Conservation (phyloP, 1,284 basidiomycete genomes). For the Inonotus obliquus region DNA sequence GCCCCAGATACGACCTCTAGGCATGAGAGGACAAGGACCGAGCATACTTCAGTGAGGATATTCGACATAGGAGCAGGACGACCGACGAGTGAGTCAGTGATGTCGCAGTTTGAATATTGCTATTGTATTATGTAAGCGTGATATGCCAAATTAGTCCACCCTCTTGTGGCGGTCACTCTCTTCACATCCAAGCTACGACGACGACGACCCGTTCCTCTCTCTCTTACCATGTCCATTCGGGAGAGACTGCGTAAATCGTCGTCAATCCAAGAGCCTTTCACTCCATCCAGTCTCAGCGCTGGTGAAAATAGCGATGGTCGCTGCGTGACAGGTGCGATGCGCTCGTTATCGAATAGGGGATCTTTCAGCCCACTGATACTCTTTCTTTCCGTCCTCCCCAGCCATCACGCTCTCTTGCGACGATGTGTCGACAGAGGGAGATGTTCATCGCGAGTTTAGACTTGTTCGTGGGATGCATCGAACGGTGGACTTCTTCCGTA, state of each 20-base stretch:
- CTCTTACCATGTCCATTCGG: slow-evolving; percentile 8
- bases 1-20: slow-evolving; percentile 6
- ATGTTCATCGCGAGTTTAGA: not conserved
- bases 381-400: not conserved
- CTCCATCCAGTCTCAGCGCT: not conserved
- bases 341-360: slow-evolving; percentile 12
- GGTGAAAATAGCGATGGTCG: not conserved
- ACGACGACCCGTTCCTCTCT: not conserved
- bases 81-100: not conserved
- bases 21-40: not conserved
- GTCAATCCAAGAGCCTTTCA: not conserved
- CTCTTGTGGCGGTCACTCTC: slow-evolving; percentile 1
- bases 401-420: slow-evolving; percentile 13
- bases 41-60: not conserved
- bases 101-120: not conserved
- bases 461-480: not conserved
- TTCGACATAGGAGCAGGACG: not conserved
- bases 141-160: not conserved
- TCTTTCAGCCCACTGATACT: not conserved
- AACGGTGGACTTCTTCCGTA: slow-evolving; percentile 15
- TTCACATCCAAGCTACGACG: slow-evolving; percentile 3
- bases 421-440: slow-evolving; percentile 10
- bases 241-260: not conserved
- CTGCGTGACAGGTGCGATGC: slow-evolving; percentile 7
- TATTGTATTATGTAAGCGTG: not conserved